Base-by-base conservation (phyloP, 1,284 basidiomycete genomes). In the Sphagnurus paluster region DNA sequence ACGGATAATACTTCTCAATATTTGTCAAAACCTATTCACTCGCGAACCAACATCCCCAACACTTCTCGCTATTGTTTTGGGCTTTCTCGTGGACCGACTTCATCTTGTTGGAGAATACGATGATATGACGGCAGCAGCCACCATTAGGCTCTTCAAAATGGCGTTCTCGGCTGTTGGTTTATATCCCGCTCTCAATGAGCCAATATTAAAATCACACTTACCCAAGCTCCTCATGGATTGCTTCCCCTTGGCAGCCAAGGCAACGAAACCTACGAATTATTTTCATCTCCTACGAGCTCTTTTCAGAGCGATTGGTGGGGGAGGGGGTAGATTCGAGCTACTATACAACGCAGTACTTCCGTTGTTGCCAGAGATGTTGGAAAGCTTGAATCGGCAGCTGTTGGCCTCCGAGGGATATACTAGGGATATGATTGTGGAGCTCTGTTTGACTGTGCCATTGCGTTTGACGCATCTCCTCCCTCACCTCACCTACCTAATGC, bases 291-390 rank as follows among this genome's bases (percentile, higher is more conserved):
- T 99, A 10, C 82, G 94, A 42, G 91, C 90, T 0, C 79, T 99
- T 35, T 99, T 99, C 75, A 84, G 96, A 44, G 93, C 94, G 9
- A 99, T 99, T 50, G 97, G 98, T n/a, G 84, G 85, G 0, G 87
- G 87, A 3, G 95, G 93, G 1, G 97, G 96, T 7, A 79, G 92
- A 20, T 98, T 98, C 65, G 97, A 99, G 65, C 77, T 92, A 30
- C 72, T 99, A 35, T 99, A 99, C 75, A 95, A 96, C 63, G 96
- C 98, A 61, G 95, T 99, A 4, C 74, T 98, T 10, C 96, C 98
- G 2, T 82, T 99, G 25, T 77, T 99, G 1, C 96, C 96, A 16
- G 95, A 98, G 61, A 93, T 99, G 85, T 80, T 99, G 46, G 97
- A 99, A 65, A 93, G 87, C 56, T 76, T 99, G 40, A 97, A 97